Conservation (phyloP, 2,329 filamentous ascomycete species). For the Microsporum audouinii region DNA sequence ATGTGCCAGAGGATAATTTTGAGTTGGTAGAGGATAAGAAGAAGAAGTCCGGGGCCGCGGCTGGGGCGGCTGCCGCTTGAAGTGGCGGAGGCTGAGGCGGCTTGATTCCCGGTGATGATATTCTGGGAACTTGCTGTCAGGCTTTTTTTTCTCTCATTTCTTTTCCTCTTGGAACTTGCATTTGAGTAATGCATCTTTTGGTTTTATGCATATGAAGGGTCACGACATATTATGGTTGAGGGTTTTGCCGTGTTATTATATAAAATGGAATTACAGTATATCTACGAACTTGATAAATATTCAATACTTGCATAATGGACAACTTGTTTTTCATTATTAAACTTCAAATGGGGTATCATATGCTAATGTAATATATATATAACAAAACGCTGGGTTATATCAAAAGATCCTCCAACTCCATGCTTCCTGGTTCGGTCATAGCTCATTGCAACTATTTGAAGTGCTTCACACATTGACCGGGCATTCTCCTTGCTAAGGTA, state of each 20-base stretch:
- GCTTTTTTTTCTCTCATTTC: background rate
- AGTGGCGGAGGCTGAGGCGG: background rate
- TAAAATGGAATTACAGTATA: background rate
- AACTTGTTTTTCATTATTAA: background rate
- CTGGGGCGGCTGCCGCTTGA: background rate
- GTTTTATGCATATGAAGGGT: conserved; percentile 1
- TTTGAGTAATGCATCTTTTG: background rate
- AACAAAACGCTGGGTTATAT: background rate
- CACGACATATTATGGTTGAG: conserved; percentile 2
- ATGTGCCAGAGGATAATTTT: conserved; percentile 89
- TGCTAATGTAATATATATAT: conserved; percentile 2
- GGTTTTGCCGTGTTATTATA: background rate
- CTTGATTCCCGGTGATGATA: background rate
- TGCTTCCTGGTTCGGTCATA: background rate
- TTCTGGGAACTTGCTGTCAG: background rate
- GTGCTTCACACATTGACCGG: background rate
- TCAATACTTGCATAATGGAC: background rate
- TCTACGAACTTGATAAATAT: background rate
- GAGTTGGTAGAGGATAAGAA: conserved; percentile 93
- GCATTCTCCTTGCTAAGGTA: background rate
- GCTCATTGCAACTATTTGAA: background rate
- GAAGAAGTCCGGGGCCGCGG: conserved; percentile 52
- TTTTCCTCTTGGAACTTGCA: background rate
- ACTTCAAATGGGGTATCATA: conserved; percentile 8
- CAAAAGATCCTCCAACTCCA: background rate